These are phyloP conservation scores for Phytophthora crassamura DNA, from an alignment of 352 stramenopile species.

Conservation along the genomic window DNA sequence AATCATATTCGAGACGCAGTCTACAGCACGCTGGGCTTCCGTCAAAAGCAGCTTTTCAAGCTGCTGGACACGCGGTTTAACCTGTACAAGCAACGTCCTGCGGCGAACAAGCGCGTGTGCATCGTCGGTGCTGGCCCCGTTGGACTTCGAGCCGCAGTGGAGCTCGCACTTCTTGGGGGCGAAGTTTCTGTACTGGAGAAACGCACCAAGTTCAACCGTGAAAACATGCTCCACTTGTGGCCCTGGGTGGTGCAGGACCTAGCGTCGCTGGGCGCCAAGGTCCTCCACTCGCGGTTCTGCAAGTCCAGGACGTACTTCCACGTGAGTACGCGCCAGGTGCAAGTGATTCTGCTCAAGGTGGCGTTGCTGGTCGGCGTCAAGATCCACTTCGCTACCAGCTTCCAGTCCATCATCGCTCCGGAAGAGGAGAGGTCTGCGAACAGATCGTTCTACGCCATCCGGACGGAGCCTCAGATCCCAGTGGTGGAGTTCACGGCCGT, in stretches of 20 bases:
- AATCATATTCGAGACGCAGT: constrained; percentile 54
- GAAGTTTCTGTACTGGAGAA: constrained; percentile 81
- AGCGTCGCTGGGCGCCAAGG: constrained; percentile 71
- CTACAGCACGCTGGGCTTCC: constrained; percentile 59
- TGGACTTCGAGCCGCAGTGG: constrained; percentile 67
- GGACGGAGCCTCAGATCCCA: constrained; percentile 70
- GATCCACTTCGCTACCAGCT: constrained; percentile 52
- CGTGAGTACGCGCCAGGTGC: constrained; percentile 79
- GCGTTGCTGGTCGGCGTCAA: constrained; percentile 64
- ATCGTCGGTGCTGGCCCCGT: constrained; percentile 74
- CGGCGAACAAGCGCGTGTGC: constrained; percentile 56
- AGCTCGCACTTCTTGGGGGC: constrained; percentile 65
- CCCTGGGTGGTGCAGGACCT: constrained; percentile 84
- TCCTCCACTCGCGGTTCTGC: constrained; percentile 71
- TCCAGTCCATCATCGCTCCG: constrained; percentile 48
- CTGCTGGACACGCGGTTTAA: constrained; percentile 57
- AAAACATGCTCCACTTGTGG: constrained; percentile 86
- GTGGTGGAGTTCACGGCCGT: constrained; percentile 69
- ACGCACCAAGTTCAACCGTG: constrained; percentile 71
- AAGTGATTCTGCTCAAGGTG: constrained; percentile 81
- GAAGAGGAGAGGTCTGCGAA: constrained; percentile 39
- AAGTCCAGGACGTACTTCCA: constrained; percentile 76
- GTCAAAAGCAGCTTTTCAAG: constrained; percentile 73
- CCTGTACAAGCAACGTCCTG: constrained; percentile 48
- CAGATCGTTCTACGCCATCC: constrained; percentile 62